Conservation (phyloP, 192 early-diverging fungal genomes). For the Gamsiella multidivaricata region DNA sequence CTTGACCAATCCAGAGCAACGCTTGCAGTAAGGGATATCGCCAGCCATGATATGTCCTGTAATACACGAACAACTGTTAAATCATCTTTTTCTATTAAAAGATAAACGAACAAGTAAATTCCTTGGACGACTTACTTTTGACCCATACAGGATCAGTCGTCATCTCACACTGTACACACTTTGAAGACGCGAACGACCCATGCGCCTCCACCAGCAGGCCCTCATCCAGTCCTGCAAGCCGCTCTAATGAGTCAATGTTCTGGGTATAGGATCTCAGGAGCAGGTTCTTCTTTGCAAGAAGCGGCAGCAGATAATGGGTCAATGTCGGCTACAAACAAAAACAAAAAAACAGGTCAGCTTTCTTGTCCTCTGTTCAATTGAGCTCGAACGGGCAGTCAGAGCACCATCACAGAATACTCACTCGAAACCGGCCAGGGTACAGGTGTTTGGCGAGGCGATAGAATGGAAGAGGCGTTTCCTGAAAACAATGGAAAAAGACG, state of each 20-base stretch:
- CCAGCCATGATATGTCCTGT: slow-evolving; percentile 62
- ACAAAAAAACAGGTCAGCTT: too few relatives aligned
- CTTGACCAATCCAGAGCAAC: slow-evolving; percentile 84
- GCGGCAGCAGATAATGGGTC: slow-evolving; percentile 88
- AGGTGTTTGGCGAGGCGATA: slow-evolving; percentile 90
- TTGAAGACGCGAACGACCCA: slow-evolving; percentile 88
- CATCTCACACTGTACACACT: slow-evolving; percentile 75
- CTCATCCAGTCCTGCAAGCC: slow-evolving; percentile 78
- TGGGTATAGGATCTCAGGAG: slow-evolving; percentile 92
- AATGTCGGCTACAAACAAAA: slow-evolving; percentile 71
- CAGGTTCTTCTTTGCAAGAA: slow-evolving; percentile 76
- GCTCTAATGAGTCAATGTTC: slow-evolving; percentile 97
- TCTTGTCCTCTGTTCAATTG: too few relatives aligned
- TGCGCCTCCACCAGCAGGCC: slow-evolving; percentile 91
- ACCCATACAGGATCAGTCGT: slow-evolving; percentile 52
- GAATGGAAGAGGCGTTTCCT: slow-evolving; percentile 86
- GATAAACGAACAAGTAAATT: too few relatives aligned
- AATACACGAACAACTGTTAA: neutral
- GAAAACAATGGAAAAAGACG: neutral
- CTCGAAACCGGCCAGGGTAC: slow-evolving; percentile 79
- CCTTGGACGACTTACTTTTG: slow-evolving; percentile 53
- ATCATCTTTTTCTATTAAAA: slow-evolving; percentile 6
- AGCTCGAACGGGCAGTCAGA: too few relatives aligned
- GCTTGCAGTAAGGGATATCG: slow-evolving; percentile 75
- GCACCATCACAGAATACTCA: slow-evolving; percentile 18